phyloP scores from a whole-genome alignment of 176 grass and related monocot genomes.

The Oryza meyeriana region DNA sequence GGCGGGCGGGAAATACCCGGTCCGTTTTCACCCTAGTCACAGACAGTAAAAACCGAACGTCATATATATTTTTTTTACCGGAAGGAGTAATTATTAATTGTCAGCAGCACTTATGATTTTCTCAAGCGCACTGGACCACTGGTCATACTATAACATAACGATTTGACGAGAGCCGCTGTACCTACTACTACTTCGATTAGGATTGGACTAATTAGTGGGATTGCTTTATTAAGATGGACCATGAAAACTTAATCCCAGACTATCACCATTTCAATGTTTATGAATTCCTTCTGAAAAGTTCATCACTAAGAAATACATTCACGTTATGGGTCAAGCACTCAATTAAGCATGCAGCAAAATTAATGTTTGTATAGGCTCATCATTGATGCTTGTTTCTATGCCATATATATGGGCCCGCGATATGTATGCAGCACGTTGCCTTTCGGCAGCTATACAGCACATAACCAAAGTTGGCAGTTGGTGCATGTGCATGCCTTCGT shows the following conservation, averaged over 20 bases:
- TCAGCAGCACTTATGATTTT: no score
- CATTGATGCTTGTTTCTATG: not conserved
- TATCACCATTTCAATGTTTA: not conserved
- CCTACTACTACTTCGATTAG: not conserved
- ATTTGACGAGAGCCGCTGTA: not conserved
- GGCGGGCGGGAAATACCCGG: no score
- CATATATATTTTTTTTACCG: no score
- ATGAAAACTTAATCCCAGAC: not conserved
- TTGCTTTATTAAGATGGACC: not conserved
- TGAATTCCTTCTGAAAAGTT: not conserved
- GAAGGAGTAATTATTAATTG: no score
- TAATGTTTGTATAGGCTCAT: not conserved
- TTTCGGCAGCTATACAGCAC: not conserved
- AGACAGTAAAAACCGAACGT: no score
- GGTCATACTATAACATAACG: not conserved
- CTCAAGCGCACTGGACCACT: not conserved
- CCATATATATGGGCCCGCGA: not conserved
- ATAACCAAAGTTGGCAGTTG: conserved; percentile 8
- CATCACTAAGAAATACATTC: not conserved
- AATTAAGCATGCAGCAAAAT: not conserved
- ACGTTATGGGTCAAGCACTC: not conserved
- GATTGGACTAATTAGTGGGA: not conserved
- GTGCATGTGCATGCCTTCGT: not conserved
- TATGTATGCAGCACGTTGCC: not conserved
- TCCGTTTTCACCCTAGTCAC: no score